Evolutionary conservation across 192 early-diverging fungal species (phyloP).

Genomic region (Diversispora eburnea): DNA sequence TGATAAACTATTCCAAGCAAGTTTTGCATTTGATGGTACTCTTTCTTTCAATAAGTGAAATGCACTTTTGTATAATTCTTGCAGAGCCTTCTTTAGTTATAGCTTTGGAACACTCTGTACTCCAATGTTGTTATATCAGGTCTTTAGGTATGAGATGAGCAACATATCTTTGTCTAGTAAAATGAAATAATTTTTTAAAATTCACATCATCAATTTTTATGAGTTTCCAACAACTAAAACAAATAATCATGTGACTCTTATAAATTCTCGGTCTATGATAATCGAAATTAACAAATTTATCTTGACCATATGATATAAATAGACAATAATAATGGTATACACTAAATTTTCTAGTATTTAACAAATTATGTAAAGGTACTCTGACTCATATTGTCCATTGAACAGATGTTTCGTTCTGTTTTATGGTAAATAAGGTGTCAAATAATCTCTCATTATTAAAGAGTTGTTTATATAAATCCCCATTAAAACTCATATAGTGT

Average conservation of each 20-base stretch:
- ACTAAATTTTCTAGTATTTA: not conserved
- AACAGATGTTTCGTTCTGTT: no score
- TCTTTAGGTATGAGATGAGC: not conserved
- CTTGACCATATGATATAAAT: not conserved
- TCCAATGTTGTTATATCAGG: not conserved
- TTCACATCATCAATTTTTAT: constrained; percentile 8
- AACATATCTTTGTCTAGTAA: not conserved
- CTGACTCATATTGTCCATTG: not conserved
- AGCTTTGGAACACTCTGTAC: constrained; percentile 3
- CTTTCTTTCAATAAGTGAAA: constrained; percentile 20
- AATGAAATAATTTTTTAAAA: not conserved
- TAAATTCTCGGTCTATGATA: not conserved
- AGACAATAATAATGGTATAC: constrained; percentile 9
- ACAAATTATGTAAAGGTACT: not conserved
- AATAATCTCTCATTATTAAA: constrained; percentile 8
- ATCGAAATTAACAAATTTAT: constrained; percentile 11
- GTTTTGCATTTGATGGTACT: constrained; percentile 4
- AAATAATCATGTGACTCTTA: not conserved
- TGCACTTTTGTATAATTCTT: constrained; percentile 14
- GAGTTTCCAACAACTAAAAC: constrained; percentile 4
- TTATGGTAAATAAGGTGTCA: not conserved
- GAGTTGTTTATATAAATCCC: not conserved
- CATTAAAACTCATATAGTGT: not conserved
- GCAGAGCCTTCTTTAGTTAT: constrained; percentile 1
- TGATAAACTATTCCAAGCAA: constrained; percentile 11